Evolutionary conservation across 2,329 filamentous ascomycete species (phyloP).

Genomic region (Fusarium buharicum): DNA sequence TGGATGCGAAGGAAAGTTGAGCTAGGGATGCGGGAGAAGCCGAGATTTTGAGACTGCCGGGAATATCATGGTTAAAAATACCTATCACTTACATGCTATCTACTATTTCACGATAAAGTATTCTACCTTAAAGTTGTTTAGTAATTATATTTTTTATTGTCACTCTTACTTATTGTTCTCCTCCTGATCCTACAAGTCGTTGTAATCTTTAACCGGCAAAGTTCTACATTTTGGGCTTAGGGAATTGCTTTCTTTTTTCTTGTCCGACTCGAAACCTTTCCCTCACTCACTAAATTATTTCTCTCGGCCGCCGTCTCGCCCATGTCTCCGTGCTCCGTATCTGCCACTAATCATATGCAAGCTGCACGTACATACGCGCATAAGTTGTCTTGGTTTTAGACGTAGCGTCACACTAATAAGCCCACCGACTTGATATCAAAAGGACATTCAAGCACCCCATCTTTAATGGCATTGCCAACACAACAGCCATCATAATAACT

Average conservation of each 20-base stretch:
- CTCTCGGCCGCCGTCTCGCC: conserved; percentile 9
- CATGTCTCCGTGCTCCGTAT: conserved; percentile 18
- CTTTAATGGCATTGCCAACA: too few species aligned
- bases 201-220: not conserved
- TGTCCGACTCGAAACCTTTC: conserved; percentile 15
- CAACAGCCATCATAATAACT: conserved; percentile 2
- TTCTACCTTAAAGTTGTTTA: too few species aligned
- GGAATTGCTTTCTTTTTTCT: conserved; percentile 28
- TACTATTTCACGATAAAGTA: not conserved
- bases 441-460: too few species aligned
- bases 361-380: not conserved
- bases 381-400: not conserved
- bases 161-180: not conserved
- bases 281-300: conserved; percentile 6
- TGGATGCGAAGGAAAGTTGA: conserved; percentile 8
- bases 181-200: not conserved
- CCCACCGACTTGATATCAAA: too few species aligned
- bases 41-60: conserved; percentile 17
- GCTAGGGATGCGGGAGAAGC: conserved; percentile 32
- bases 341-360: conserved; percentile 11
- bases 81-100: not conserved
- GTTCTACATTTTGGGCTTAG: not conserved
- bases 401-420: too few species aligned
- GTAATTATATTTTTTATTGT: too few species aligned
- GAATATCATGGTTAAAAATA: conserved; percentile 14